These are phyloP conservation scores for Aspergillus fumigatiaffinis DNA, from an alignment of 2,329 filamentous ascomycete species.

Conservation along the genomic window DNA sequence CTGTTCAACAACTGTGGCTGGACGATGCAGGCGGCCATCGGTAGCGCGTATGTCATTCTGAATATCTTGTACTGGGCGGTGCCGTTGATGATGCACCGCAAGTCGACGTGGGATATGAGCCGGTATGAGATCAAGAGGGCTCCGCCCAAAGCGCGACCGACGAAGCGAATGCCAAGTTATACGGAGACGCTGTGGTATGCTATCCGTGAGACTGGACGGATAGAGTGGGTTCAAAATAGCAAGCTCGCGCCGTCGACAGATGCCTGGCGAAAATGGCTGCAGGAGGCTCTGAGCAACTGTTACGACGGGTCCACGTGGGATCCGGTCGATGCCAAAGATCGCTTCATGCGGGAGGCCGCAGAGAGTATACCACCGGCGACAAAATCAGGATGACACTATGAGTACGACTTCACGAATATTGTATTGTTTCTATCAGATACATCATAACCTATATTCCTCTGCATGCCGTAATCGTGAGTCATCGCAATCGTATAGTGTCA, in stretches of 20 bases:
- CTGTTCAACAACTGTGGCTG: conserved; percentile 61
- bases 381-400: not conserved
- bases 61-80: conserved; percentile 59
- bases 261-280: not conserved
- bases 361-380: not conserved
- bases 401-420: not conserved
- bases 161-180: conserved; percentile 37
- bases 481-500: not conserved
- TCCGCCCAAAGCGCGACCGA: conserved; percentile 41
- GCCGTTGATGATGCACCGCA: conserved; percentile 45
- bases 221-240: conserved; percentile 51
- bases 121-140: conserved; percentile 46
- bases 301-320: conserved; percentile 19
- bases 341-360: not conserved
- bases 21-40: conserved; percentile 57
- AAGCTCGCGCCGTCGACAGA: conserved; percentile 50
- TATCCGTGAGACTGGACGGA: conserved; percentile 52
- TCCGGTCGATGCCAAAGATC: not conserved
- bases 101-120: conserved; percentile 55
- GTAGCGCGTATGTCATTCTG: conserved; percentile 54
- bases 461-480: not conserved
- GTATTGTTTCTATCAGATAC: not conserved
- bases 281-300: conserved; percentile 12
- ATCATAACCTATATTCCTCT: not conserved
- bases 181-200: conserved; percentile 59